These are phyloP conservation scores for Saccharomyces hybrid DNA, from an alignment of 1,139 yeast genomes.

Conservation along the genomic window DNA sequence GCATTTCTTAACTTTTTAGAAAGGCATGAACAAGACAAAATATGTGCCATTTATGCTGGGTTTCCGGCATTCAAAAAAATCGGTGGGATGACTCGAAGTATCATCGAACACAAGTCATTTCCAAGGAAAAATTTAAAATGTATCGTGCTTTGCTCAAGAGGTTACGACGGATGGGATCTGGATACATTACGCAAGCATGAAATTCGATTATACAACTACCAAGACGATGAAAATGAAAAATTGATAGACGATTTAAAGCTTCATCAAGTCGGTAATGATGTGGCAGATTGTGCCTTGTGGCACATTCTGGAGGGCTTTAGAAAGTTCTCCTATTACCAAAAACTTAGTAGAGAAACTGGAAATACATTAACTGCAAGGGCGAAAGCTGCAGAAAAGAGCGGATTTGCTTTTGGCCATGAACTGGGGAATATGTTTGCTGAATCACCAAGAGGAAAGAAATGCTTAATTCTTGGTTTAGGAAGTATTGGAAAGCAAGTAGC, in stretches of 20 bases:
- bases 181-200: conserved; percentile 16
- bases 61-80: conserved; percentile 26
- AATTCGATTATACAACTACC: conserved; percentile 23
- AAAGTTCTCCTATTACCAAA: conserved; percentile 37
- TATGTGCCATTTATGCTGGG: conserved; percentile 28
- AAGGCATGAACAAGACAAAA: conserved; percentile 12
- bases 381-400: conserved; percentile 23
- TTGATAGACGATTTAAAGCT: conserved; percentile 7
- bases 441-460: conserved; percentile 53
- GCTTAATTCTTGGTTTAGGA: conserved; percentile 71
- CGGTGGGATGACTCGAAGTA: conserved; percentile 25
- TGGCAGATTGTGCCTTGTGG: conserved; percentile 74
- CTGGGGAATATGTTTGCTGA: conserved; percentile 34
- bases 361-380: conserved; percentile 37
- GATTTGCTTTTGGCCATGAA: conserved; percentile 40
- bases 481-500: conserved; percentile 65
- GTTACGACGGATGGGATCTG: conserved; percentile 25
- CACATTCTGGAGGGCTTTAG: conserved; percentile 61
- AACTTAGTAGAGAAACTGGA: conserved; percentile 32
- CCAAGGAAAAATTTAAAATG: conserved; percentile 20
- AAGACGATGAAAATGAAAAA: conserved; percentile 14
- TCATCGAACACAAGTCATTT: conserved; percentile 19
- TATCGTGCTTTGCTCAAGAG: conserved; percentile 28
- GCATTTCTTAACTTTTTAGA: conserved; percentile 16
- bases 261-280: conserved; percentile 41